A percentile compares a stretch with the other conserved stretches of the same genome.
These are phyloP conservation scores for Vickermania spadyakhi DNA, from an alignment of 208 protist genomes.

Conservation along the genomic window DNA sequence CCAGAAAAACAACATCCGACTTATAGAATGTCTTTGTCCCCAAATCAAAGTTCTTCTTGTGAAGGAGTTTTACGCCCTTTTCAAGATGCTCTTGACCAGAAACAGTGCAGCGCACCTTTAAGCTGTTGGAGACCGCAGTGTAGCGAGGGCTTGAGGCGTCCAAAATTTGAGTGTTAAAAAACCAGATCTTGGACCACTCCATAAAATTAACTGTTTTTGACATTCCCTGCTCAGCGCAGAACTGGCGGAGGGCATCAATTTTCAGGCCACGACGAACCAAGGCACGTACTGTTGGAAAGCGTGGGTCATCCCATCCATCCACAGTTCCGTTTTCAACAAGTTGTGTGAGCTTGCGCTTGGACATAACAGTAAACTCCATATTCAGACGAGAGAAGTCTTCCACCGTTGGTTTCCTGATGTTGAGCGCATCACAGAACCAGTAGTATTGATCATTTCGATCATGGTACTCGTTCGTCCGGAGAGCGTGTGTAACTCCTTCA, in stretches of 20 bases:
- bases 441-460: conserved; percentile 97
- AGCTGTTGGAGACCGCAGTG: conserved; percentile 82
- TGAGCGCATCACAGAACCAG: conserved; percentile 93
- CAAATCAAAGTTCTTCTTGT: conserved; percentile 93
- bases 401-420: conserved; percentile 81
- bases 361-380: conserved; percentile 98
- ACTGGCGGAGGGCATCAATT: conserved; percentile 93
- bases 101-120: conserved; percentile 77
- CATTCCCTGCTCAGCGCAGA: conserved; percentile 96
- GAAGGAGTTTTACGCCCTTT: conserved; percentile 53
- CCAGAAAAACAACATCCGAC: conserved; percentile 86
- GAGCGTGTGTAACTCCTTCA: conserved; percentile 98
- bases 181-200: conserved; percentile 98
- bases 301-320: conserved; percentile 98
- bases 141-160: conserved; percentile 96
- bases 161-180: conserved; percentile 96
- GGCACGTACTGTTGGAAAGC: conserved; percentile 97
- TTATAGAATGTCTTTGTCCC: conserved; percentile 92
- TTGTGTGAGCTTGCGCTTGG: conserved; percentile 97
- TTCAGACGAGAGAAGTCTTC: conserved; percentile 98
- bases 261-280: conserved; percentile 96
- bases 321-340: conserved; percentile 96
- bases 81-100: conserved; percentile 53
- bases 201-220: conserved; percentile 95
- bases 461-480: conserved; percentile 98